phyloP scores from a whole-genome alignment of 2,329 filamentous ascomycete species.

The Alternaria viburni region DNA sequence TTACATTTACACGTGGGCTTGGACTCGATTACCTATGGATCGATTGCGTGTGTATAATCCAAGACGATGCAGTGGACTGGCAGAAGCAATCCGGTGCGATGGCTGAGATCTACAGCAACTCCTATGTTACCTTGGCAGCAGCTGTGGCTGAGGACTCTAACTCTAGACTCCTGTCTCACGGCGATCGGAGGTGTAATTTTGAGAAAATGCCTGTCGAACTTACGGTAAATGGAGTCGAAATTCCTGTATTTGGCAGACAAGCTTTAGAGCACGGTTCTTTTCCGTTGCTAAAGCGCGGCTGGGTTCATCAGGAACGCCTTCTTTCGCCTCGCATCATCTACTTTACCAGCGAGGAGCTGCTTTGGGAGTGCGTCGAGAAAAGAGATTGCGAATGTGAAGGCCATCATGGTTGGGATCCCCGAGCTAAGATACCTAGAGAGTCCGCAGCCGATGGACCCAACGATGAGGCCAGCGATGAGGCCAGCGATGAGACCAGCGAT shows the following conservation, averaged over 20 bases:
- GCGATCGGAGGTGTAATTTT: background rate
- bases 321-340: background rate
- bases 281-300: background rate
- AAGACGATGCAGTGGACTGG: slow-evolving; percentile 11
- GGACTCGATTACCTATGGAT: slow-evolving; percentile 11
- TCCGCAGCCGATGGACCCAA: too few relatives aligned
- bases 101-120: slow-evolving; percentile 6
- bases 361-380: background rate
- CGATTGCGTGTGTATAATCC: background rate
- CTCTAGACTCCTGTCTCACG: background rate
- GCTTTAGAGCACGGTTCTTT: background rate
- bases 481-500: too few relatives aligned
- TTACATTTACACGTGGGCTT: slow-evolving; percentile 3
- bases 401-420: too few relatives aligned
- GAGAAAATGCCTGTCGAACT: background rate
- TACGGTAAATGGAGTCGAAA: background rate
- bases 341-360: background rate
- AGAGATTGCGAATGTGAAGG: background rate
- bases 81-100: slow-evolving; percentile 5
- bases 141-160: background rate
- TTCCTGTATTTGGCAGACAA: background rate
- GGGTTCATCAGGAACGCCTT: background rate
- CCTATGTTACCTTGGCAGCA: background rate
- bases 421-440: too few relatives aligned
- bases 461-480: too few relatives aligned